These are phyloP conservation scores for Atkinsonella hypoxylon DNA, from an alignment of 2,329 filamentous ascomycete species.

Conservation along the genomic window DNA sequence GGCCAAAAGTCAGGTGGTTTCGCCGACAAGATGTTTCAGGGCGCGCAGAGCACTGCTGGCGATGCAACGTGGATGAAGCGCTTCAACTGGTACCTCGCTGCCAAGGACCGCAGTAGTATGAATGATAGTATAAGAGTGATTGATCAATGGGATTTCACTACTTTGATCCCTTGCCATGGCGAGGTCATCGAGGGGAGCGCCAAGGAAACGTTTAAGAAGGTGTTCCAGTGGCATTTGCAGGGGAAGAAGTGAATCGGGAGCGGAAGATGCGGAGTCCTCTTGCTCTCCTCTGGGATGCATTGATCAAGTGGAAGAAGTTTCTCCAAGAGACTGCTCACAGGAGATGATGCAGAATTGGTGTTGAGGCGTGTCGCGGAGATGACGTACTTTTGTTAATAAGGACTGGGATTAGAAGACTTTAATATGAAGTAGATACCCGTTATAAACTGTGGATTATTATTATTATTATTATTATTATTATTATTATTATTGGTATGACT, in stretches of 20 bases:
- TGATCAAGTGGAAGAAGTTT: too few relatives aligned
- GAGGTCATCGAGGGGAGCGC: constrained; percentile 67
- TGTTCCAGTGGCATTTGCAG: constrained; percentile 75
- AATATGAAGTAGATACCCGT: not conserved
- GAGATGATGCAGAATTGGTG: not conserved
- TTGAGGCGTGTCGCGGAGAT: not conserved
- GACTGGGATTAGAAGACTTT: not conserved
- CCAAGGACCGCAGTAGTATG: constrained; percentile 54
- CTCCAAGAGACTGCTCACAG: too few relatives aligned
- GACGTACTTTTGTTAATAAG: not conserved
- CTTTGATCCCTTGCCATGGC: constrained; percentile 84
- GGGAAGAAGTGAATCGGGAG: constrained; percentile 14
- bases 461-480: too few relatives aligned
- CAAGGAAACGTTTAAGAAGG: constrained; percentile 64
- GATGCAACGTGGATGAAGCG: constrained; percentile 65
- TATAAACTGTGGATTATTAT: not conserved
- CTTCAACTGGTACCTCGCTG: constrained; percentile 67
- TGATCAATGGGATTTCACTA: constrained; percentile 70
- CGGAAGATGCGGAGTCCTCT: not conserved
- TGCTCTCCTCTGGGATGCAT: not conserved
- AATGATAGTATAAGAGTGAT: constrained; percentile 59
- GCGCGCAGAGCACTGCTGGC: constrained; percentile 50
- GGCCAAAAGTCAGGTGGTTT: constrained; percentile 22
- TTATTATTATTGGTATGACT: too few relatives aligned
- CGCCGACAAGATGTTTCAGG: constrained; percentile 31